Percentiles rank a stretch among this genome's conserved stretches.
These are phyloP conservation scores for Durio zibethinus DNA, from an alignment of 345 rosid species.

Conservation along the genomic window DNA sequence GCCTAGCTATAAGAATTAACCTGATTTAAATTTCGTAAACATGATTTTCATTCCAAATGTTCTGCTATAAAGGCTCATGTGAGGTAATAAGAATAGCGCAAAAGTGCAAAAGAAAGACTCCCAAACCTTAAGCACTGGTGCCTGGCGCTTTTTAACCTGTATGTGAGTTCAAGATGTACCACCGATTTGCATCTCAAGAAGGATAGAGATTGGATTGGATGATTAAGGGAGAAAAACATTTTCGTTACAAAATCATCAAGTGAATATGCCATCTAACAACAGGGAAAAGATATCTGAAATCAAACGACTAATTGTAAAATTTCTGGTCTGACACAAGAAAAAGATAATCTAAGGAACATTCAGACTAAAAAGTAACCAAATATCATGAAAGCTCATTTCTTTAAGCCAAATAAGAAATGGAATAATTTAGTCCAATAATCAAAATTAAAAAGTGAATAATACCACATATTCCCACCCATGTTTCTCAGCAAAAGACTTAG, in stretches of 20 bases:
- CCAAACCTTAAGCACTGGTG: conserved; percentile 57
- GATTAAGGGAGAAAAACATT: not conserved
- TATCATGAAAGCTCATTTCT: not conserved
- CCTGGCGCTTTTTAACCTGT: conserved; percentile 77
- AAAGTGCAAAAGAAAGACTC: conserved; percentile 1
- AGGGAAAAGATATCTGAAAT: not conserved
- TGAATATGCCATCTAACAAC: not conserved
- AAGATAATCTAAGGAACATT: not conserved
- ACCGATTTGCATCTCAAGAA: not conserved
- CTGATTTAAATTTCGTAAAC: not conserved
- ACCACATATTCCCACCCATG: conserved; percentile 95
- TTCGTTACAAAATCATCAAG: not conserved
- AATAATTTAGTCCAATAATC: not conserved
- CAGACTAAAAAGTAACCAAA: not conserved
- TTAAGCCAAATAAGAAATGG: not conserved
- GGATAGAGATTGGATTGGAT: not conserved
- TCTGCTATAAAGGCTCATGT: not conserved
- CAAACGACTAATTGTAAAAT: not conserved
- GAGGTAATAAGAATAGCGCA: not conserved
- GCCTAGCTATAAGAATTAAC: not conserved
- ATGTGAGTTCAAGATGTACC: conserved; percentile 12
- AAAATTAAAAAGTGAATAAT: conserved; percentile 1
- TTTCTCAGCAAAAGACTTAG: conserved; percentile 77
- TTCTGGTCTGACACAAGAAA: not conserved
- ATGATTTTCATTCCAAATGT: not conserved